Base-by-base conservation (phyloP, 768 basidiomycete species). In the Xerocomus spinulosus region DNA sequence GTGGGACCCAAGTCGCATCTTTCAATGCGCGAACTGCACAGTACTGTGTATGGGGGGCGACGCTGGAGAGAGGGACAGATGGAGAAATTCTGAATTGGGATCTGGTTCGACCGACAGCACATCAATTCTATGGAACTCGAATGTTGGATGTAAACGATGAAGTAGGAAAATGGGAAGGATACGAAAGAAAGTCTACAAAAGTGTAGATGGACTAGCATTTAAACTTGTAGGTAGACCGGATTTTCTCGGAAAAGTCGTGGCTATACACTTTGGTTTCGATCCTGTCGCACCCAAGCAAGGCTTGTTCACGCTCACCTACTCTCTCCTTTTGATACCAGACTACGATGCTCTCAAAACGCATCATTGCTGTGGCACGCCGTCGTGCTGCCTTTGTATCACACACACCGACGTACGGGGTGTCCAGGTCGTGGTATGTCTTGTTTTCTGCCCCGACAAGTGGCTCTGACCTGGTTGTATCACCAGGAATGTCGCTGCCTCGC, bases 261-360 rank as follows among this genome's bases (percentile, higher is more conserved):
- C 58, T 51, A 9, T 60, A 12, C 45, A 30, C 9, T 30, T 42
- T 25, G 35, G 40, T 33, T 35, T 44, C 38, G 17, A 14, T 40
- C 25, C 34, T 8, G 17, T 13, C 15, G n/a, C n/a, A n/a, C n/a
- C n/a, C n/a, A n/a, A n/a, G n/a, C n/a, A n/a, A n/a, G n/a, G n/a
- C n/a, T n/a, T n/a, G n/a, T n/a, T n/a, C n/a, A n/a, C n/a, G n/a
- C n/a, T n/a, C 17, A 14, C 15, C 9, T 1, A 2, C 34, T 24
- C 26, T 41, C 41, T 18, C 32, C 38, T 21, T 36, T 30, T 26
- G 46, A 10, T 8, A 13, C 13, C 10, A 21, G 28, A n/a, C 17
- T 14, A 37, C 38, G 44, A 88, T 88, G 85, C 75, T 87, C 29
- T 86, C 86, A 58, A 80, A 80, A 75, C 83, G 74, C 52, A 74